A percentile compares a stretch with the other conserved stretches of the same genome.
phyloP scores from a whole-genome alignment of 164 flowering plant genomes.

The Magnolia officinalis region DNA sequence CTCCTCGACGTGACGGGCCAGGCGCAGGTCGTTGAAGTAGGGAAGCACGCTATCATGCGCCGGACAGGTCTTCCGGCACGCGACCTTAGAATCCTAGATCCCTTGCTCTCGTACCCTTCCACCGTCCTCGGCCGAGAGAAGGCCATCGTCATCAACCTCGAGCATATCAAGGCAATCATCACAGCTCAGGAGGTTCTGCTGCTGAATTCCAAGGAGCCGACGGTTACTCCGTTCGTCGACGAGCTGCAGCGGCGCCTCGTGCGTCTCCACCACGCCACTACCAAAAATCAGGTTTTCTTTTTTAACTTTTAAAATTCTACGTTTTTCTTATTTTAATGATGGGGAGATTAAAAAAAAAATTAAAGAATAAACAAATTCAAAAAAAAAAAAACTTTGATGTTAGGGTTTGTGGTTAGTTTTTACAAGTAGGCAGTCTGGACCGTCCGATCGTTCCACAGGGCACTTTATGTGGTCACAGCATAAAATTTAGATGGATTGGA shows the following conservation, averaged over 20 bases:
- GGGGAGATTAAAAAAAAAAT: too few species aligned
- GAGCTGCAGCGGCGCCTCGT: constrained; percentile 66
- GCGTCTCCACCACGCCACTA: constrained; percentile 57
- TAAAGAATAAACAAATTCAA: too few species aligned
- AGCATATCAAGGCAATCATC: constrained; percentile 93
- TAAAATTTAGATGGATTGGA: neutral
- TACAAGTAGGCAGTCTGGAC: neutral
- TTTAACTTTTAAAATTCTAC: neutral
- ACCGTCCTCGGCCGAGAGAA: constrained; percentile 82
- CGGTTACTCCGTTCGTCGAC: constrained; percentile 71
- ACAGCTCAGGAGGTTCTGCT: constrained; percentile 85
- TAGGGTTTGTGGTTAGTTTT: neutral
- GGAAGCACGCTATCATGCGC: constrained; percentile 87
- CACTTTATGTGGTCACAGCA: neutral
- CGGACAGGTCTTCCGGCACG: constrained; percentile 90
- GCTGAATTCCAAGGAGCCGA: constrained; percentile 73
- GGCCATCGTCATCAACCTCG: constrained; percentile 89
- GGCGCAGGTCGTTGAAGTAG: constrained; percentile 70
- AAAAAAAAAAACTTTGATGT: neutral
- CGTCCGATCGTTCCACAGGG: neutral
- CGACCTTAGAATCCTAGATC: constrained; percentile 86
- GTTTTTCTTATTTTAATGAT: neutral
- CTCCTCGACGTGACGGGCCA: constrained; percentile 64
- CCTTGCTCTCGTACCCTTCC: constrained; percentile 81
- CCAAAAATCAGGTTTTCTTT: constrained; percentile 33